Conservation (phyloP, 139 green algal genomes). For the Zygnema circumcarinatum region DNA sequence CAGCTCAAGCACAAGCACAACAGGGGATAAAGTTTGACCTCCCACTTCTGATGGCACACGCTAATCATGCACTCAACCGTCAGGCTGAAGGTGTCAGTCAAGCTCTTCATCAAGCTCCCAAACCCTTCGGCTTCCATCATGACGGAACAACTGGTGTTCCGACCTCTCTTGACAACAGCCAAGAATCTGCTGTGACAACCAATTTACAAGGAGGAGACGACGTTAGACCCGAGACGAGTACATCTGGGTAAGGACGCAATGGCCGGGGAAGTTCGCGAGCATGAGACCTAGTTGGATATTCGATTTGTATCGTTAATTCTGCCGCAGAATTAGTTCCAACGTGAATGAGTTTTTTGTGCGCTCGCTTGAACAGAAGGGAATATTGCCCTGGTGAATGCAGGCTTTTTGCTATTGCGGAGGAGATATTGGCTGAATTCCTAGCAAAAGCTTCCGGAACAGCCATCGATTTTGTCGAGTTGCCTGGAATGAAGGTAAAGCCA, state of each 20-base stretch:
- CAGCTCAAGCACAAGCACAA: conserved; percentile 21
- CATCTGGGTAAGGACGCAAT: not conserved
- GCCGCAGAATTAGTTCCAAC: too few species aligned
- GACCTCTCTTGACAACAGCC: not conserved
- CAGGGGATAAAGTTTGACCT: not conserved
- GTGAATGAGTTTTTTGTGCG: too few species aligned
- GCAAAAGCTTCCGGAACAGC: conserved; percentile 53
- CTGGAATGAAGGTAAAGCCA: conserved; percentile 40
- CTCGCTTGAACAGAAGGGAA: too few species aligned
- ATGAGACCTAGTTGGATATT: too few species aligned
- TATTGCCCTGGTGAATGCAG: too few species aligned
- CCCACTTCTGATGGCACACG: not conserved
- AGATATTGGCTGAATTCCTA: conserved; percentile 51
- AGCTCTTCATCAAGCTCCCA: not conserved
- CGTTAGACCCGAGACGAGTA: not conserved
- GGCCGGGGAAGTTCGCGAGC: too few species aligned
- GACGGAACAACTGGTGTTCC: not conserved
- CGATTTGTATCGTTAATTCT: too few species aligned
- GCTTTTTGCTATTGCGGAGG: conserved; percentile 48
- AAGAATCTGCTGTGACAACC: not conserved
- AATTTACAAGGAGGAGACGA: not conserved
- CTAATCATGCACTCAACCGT: not conserved
- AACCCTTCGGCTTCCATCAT: not conserved
- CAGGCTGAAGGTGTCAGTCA: not conserved
- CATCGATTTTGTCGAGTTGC: conserved; percentile 47